These are phyloP conservation scores for Plasmodium gonderi DNA, from an alignment of 169 alveolate genomes.

Conservation along the genomic window DNA sequence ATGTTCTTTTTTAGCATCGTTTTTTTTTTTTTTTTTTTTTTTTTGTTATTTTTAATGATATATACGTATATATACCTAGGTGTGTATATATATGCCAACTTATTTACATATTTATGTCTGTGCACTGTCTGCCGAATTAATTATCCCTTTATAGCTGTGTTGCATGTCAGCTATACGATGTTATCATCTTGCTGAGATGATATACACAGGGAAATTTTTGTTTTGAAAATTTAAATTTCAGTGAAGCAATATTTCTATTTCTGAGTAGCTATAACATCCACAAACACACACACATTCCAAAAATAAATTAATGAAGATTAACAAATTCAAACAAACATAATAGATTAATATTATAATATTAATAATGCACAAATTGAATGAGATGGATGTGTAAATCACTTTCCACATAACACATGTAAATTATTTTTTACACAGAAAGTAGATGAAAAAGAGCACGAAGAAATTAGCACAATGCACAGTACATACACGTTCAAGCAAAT, in stretches of 20 bases:
- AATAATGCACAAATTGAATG: no score
- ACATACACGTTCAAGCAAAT: background rate
- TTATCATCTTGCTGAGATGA: background rate
- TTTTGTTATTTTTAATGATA: no score
- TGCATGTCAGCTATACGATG: background rate
- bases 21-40: no score
- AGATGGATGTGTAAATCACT: no score
- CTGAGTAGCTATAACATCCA: background rate
- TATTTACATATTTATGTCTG: background rate
- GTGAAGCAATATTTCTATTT: background rate
- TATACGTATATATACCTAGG: background rate
- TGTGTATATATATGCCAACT: background rate
- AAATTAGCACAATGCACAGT: background rate
- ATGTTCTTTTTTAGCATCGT: no score
- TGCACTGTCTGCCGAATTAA: no score
- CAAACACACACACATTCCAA: no score
- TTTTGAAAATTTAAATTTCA: background rate
- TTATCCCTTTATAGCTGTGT: background rate
- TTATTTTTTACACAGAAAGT: background rate
- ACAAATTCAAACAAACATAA: no score
- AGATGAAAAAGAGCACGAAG: background rate
- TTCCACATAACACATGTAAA: no score
- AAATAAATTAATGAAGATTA: no score
- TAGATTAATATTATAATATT: no score
- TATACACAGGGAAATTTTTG: background rate